Evolutionary conservation across 2,329 filamentous ascomycete genomes (phyloP), one percentile per base, ranked within the genome.

Genomic region (Phyllosticta citrichinensis): DNA sequence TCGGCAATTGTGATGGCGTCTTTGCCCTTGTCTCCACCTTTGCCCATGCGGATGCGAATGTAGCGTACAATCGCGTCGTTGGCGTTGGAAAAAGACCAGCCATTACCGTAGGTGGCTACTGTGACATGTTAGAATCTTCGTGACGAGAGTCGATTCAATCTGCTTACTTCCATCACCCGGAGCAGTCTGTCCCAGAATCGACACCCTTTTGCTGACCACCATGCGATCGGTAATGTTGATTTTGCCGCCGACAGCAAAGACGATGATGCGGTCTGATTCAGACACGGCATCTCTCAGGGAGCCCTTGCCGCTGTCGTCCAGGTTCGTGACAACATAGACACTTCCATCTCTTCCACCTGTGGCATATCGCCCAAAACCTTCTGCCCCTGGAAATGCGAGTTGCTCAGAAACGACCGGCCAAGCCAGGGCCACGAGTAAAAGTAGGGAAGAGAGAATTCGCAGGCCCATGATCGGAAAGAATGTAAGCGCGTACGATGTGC

Each of bases 1-100:
- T 80, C 75, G 5, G 80, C 81, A 61, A 84, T 82, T 19, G 75
- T 78, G 52, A 82, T 74, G 2, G 74, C 81, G 62, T 82, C 80
- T 66, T 84, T 83, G 8, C 80, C 80, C 2, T 75, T 76, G n/a
- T 71, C 72, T 4, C 80, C 80, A 6, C 73, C 70, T 56, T 75
- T 78, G 35, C 81, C 81, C 79, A 81, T 81, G 25, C 80, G 77
- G 59, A 83, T 77, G 19, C 80, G 76, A 20, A 83, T 75, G 67
- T 83, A 81, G n/a, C 81, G 76, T 33, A 81, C 76, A 62, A 83
- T 81, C 27, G 77, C 73, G 52, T 82, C 76, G 66, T 82, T 71
- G 8, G 80, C 78, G 53, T 80, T 79, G 3, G 77, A 80, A 64
- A 79, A 81, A 2, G 77, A 80, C 73, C 76, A 75, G 1, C 79